Evolutionary conservation across 148 eudicot species (phyloP).

Genomic region (Fagopyrum tataricum): DNA sequence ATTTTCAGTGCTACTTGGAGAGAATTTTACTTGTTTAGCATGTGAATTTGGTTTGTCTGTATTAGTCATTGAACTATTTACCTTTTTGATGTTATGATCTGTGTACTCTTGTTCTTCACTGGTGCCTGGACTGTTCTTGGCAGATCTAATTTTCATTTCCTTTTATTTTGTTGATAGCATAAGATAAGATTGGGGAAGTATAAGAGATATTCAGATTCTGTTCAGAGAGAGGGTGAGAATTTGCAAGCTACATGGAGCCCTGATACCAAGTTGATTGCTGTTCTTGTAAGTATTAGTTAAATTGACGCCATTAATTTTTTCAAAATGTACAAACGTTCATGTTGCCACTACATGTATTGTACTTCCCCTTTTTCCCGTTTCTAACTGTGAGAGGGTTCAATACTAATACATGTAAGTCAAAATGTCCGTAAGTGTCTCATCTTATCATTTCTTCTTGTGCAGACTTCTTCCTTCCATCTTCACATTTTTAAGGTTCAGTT

Average conservation of each 20-base stretch:
- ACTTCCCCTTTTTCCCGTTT: background rate
- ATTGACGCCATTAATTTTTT: background rate
- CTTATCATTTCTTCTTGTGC: slow-evolving; percentile 30
- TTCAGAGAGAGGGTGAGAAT: slow-evolving; percentile 79
- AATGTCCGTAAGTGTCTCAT: background rate
- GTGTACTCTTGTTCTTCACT: slow-evolving; percentile 1
- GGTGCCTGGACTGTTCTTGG: background rate
- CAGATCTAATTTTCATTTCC: slow-evolving; percentile 5
- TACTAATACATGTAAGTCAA: background rate
- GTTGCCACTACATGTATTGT: background rate
- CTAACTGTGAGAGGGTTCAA: background rate
- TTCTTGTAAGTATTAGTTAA: slow-evolving; percentile 57
- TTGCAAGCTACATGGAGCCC: slow-evolving; percentile 88
- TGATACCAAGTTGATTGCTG: slow-evolving; percentile 66
- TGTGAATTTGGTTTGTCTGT: background rate
- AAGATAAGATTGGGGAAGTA: slow-evolving; percentile 81
- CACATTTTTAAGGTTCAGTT: slow-evolving; percentile 83
- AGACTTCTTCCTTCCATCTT: slow-evolving; percentile 83
- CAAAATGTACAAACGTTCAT: background rate
- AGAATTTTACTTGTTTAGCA: background rate
- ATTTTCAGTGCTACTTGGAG: background rate
- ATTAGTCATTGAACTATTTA: background rate
- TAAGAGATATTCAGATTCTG: slow-evolving; percentile 60
- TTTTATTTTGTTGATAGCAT: slow-evolving; percentile 38
- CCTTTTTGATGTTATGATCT: background rate